Conservation (phyloP, 805 yeast species). For the Alloascoidea hylecoeti region DNA sequence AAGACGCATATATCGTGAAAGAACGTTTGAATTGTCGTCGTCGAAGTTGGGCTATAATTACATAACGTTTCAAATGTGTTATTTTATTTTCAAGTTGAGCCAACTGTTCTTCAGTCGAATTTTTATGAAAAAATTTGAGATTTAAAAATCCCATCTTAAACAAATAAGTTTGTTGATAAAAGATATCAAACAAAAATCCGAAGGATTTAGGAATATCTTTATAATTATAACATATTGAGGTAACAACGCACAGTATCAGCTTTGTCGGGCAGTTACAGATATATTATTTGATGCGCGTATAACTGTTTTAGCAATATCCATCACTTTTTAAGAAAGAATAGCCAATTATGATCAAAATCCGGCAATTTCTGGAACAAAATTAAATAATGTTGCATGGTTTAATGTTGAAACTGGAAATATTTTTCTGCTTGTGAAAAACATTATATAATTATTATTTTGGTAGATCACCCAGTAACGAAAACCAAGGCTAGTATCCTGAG, state of each 20-base stretch:
- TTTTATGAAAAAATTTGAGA: neutral
- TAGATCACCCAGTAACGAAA: too few relatives aligned
- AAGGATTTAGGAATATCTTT: neutral
- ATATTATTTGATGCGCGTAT: too few relatives aligned
- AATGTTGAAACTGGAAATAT: too few relatives aligned
- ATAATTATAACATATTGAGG: neutral
- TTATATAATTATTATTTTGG: too few relatives aligned
- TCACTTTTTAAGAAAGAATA: too few relatives aligned
- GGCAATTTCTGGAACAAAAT: too few relatives aligned
- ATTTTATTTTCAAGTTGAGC: neutral
- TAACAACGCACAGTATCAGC: neutral
- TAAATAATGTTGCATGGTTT: too few relatives aligned
- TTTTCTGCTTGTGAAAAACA: too few relatives aligned
- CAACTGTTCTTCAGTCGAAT: neutral
- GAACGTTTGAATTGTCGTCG: neutral
- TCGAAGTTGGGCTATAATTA: neutral
- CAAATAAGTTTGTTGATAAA: neutral
- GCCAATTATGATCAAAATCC: too few relatives aligned
- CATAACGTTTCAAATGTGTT: neutral
- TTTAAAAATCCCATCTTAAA: neutral
- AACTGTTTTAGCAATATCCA: too few relatives aligned
- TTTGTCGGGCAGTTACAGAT: neutral
- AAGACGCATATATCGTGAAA: neutral
- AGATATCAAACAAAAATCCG: neutral
- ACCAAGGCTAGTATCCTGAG: too few relatives aligned